Evolutionary conservation across 805 yeast genomes (phyloP), one percentile per base, ranked within the genome.

Genomic region (Candida lessepsii): DNA sequence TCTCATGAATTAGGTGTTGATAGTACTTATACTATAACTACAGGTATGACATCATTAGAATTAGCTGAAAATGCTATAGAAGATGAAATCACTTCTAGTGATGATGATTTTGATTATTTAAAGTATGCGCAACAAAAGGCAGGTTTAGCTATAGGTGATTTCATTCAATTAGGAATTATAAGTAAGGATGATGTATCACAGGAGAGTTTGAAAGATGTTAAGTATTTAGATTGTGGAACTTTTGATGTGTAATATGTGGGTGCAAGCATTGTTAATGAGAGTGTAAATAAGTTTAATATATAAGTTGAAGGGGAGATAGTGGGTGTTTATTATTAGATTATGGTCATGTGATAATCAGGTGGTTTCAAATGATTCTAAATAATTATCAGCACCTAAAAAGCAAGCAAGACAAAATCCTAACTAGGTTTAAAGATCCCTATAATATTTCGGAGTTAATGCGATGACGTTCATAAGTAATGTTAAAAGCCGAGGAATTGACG

Each of bases 31-130:
- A 62, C 53, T 38, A 64, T 66, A 35, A 64, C 69, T 29, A 54
- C 67, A n/a, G 86, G 85, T 3, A 70, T 84, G 23, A 78, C 75
- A 42, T 78, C 81, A 34, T 77, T 77, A 20, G 51, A 54, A 15
- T 38, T 63, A 31, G 24, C 40, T 18, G 54, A 47, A 24, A 38
- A 16, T 15, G 41, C 46, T 14, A 33, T 51, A n/a, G 50, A 50
- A 2, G 70, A 64, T 29, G 63, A 57, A 14, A 65, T 66, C 27
- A 51, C 67, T 9, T 65, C 70, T 2, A 47, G 61, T 9, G 74
- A 68, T 48, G 95, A 84, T 49, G 76, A 78, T 29, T 91, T 93
- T 53, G 89, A 89, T 57, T 87, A 88, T 60, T 57, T 86, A 46
- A 71, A 73, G 45, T 93, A 90, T 58, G 68, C 93, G 7, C 71